Conservation (phyloP, 1,139 yeast genomes). For the Lodderomyces margitis region DNA sequence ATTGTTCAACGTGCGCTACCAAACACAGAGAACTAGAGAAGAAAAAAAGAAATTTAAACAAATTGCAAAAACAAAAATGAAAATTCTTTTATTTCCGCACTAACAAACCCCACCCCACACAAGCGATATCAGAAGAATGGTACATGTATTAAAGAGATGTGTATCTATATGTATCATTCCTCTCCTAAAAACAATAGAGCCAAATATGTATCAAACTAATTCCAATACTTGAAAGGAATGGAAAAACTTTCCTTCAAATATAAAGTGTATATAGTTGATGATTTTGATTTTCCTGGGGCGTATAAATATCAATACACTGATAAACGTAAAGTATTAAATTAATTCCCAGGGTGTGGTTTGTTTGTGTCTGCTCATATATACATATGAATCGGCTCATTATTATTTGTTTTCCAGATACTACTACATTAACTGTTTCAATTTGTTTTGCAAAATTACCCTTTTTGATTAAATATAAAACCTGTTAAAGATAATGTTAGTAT, state of each 20-base stretch:
- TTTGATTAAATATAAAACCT: background rate
- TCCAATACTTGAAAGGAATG: conserved; percentile 12
- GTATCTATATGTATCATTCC: too few relatives aligned
- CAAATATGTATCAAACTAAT: conserved; percentile 9
- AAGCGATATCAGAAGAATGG: too few relatives aligned
- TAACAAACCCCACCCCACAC: too few relatives aligned
- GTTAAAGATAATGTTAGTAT: background rate
- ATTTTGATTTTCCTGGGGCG: conserved; percentile 19
- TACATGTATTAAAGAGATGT: too few relatives aligned
- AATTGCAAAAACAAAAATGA: background rate
- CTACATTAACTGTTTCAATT: too few relatives aligned
- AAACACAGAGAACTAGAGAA: background rate
- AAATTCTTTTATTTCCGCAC: too few relatives aligned
- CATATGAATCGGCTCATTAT: too few relatives aligned
- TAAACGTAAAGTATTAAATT: conserved; percentile 1
- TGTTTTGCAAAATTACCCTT: too few relatives aligned
- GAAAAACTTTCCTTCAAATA: conserved; percentile 10
- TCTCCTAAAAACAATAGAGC: background rate
- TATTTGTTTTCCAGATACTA: too few relatives aligned
- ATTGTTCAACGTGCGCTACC: too few relatives aligned
- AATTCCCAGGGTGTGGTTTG: conserved; percentile 18
- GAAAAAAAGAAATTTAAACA: background rate
- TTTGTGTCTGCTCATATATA: too few relatives aligned
- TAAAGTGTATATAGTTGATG: conserved; percentile 12
- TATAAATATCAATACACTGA: conserved; percentile 13